Evolutionary conservation across 148 eudicot genomes (phyloP).

Genomic region (Camellia sinensis): DNA sequence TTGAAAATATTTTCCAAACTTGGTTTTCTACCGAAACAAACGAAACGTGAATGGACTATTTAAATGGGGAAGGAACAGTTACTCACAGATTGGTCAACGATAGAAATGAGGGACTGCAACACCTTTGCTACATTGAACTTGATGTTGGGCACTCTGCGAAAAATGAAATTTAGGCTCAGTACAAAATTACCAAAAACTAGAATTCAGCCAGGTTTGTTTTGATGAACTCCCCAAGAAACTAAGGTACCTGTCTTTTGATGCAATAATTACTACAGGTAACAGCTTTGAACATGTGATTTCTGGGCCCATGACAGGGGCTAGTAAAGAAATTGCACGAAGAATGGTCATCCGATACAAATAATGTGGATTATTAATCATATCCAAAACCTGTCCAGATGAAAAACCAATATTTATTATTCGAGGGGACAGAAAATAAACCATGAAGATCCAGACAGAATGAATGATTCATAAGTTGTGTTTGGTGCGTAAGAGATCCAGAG

Average conservation of each 20-base stretch:
- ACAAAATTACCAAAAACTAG: background rate
- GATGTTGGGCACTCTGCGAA: constrained; percentile 82
- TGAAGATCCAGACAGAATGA: background rate
- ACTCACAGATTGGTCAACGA: constrained; percentile 84
- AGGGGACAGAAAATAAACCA: constrained; percentile 1
- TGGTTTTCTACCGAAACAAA: no score
- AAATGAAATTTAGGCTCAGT: background rate
- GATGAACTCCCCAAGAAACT: constrained; percentile 6
- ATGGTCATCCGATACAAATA: constrained; percentile 93
- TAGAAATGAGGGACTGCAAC: constrained; percentile 71
- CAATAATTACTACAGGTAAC: constrained; percentile 68
- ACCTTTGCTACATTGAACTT: constrained; percentile 97
- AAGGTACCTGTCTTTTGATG: constrained; percentile 79
- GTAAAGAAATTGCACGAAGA: constrained; percentile 77
- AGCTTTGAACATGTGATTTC: constrained; percentile 87
- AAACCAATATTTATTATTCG: background rate
- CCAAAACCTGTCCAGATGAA: constrained; percentile 64
- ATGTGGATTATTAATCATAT: constrained; percentile 86
- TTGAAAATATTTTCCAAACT: no score
- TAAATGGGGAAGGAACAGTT: constrained; percentile 1
- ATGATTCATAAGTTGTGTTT: no score
- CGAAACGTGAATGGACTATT: background rate
- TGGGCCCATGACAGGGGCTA: constrained; percentile 96
- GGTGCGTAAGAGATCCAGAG: no score
- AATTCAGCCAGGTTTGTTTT: background rate